Evolutionary conservation across 1,284 basidiomycete species (phyloP).

Genomic region (Tylopilus sp.): DNA sequence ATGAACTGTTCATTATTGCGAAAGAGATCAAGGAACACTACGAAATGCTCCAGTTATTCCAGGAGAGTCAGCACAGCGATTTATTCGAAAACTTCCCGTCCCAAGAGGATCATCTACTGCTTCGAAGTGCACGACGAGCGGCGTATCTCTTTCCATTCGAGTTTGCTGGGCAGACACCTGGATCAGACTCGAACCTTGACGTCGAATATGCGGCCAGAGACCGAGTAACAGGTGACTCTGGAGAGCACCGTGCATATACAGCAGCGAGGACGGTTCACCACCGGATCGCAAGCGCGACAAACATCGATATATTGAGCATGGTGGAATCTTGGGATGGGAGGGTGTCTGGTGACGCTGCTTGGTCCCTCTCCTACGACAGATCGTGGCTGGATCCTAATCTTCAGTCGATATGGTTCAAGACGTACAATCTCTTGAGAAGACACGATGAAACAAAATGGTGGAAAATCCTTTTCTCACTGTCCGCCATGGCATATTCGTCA

Average conservation of each 20-base stretch:
- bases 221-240: background rate
- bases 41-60: constrained; percentile 23
- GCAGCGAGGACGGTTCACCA: constrained; percentile 15
- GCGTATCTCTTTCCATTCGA: constrained; percentile 14
- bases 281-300: background rate
- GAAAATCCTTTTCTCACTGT: constrained; percentile 41
- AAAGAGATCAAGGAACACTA: constrained; percentile 44
- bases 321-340: constrained; percentile 6
- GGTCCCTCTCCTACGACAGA: constrained; percentile 21
- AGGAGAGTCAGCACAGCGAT: background rate
- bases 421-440: constrained; percentile 43
- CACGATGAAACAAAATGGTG: constrained; percentile 20
- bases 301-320: constrained; percentile 2
- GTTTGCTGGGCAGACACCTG: background rate
- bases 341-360: background rate
- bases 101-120: constrained; percentile 17
- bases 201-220: constrained; percentile 21
- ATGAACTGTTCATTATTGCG: constrained; percentile 37
- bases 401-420: constrained; percentile 37
- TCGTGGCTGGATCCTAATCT: constrained; percentile 31
- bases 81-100: constrained; percentile 15
- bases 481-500: constrained; percentile 42
- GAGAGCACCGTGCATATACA: constrained; percentile 22
- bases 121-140: constrained; percentile 23
- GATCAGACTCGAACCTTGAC: constrained; percentile 8